Percentiles rank a stretch among this genome's conserved stretches.
These are phyloP conservation scores for Laetiporus sulphureus DNA, from an alignment of 1,284 basidiomycete genomes.

Conservation along the genomic window DNA sequence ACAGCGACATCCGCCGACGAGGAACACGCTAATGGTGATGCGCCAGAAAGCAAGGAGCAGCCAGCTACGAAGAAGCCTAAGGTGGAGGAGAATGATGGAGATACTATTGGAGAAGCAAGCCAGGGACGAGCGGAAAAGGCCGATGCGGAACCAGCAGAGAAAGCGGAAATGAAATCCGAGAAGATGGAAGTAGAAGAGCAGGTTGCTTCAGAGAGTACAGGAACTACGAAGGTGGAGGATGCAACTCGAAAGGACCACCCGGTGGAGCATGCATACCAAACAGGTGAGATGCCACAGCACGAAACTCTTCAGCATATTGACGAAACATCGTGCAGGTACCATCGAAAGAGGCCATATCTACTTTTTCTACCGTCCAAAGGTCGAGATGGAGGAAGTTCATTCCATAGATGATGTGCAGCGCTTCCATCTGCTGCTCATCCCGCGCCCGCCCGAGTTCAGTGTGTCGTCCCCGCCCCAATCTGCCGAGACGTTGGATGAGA, in stretches of 20 bases:
- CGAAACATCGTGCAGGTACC: constrained; percentile 30
- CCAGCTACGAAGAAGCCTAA: constrained; percentile 20
- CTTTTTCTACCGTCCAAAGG: constrained; percentile 63
- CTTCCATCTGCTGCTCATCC: constrained; percentile 58
- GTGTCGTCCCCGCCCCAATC: constrained; percentile 9
- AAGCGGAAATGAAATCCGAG: neutral
- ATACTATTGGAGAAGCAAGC: constrained; percentile 2
- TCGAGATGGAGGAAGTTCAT: constrained; percentile 46
- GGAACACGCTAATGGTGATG: too few species aligned
- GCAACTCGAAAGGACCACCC: constrained; percentile 8
- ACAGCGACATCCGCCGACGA: too few species aligned
- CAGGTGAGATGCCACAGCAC: constrained; percentile 17
- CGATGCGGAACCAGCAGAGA: neutral
- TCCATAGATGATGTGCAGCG: constrained; percentile 56
- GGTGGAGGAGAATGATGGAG: constrained; percentile 5
- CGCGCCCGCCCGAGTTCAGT: constrained; percentile 40
- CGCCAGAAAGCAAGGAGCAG: too few species aligned
- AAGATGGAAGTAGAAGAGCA: neutral
- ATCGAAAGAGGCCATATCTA: constrained; percentile 59
- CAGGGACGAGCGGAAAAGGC: constrained; percentile 5
- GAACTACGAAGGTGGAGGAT: too few species aligned
- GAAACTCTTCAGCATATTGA: neutral
- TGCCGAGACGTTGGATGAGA: constrained; percentile 16
- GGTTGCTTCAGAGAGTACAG: neutral
- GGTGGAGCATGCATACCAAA: constrained; percentile 10